Conservation (phyloP, 1,284 basidiomycete genomes). For the Calocybe gambosa region DNA sequence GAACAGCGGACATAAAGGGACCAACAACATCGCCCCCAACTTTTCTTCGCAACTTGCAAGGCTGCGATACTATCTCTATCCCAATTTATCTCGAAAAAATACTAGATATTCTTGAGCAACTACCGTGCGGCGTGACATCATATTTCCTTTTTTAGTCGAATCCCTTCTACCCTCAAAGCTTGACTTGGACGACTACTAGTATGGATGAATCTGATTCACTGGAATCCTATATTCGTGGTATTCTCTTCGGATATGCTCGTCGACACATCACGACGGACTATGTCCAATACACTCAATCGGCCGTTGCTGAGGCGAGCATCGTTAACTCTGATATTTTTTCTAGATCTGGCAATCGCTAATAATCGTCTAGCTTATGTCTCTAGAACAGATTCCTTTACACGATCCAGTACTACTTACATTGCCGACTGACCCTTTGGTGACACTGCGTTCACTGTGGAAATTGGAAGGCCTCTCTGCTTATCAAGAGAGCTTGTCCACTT, state of each 20-base stretch:
- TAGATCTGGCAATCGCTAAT: background rate
- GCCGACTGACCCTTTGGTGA: constrained; percentile 44
- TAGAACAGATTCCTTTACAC: constrained; percentile 36
- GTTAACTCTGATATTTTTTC: background rate
- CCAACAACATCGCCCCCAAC: no score
- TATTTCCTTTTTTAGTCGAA: no score
- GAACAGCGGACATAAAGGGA: no score
- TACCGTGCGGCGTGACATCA: no score
- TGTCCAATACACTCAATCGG: constrained; percentile 44
- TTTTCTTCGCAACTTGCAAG: no score
- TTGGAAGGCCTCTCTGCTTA: constrained; percentile 30
- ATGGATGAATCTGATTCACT: constrained; percentile 10
- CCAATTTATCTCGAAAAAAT: no score
- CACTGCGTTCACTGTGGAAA: constrained; percentile 28
- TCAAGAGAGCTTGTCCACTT: constrained; percentile 39
- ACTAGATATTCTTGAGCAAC: no score
- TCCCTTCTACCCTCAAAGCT: no score
- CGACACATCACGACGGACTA: constrained; percentile 52
- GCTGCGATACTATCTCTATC: no score
- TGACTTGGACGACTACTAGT: background rate
- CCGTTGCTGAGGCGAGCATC: constrained; percentile 39
- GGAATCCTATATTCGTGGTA: constrained; percentile 40
- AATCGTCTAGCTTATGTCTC: constrained; percentile 35
- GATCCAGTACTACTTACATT: constrained; percentile 45
- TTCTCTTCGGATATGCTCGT: constrained; percentile 48